phyloP scores from a whole-genome alignment of 2,329 filamentous ascomycete species.

The Colletotrichum sansevieriae region DNA sequence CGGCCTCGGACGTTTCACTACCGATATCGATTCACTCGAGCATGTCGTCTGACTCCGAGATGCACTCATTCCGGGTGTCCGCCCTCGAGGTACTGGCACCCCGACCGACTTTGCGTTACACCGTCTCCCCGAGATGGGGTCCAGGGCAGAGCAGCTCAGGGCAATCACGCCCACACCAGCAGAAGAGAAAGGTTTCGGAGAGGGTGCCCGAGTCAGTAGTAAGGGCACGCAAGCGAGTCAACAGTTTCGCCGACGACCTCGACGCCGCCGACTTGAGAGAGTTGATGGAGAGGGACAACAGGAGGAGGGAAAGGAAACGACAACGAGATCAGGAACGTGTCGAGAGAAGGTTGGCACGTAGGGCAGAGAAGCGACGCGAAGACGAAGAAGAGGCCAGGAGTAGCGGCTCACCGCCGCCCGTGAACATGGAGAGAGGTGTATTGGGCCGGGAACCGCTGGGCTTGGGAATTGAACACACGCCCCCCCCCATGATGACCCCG shows the following conservation, averaged over 20 bases:
- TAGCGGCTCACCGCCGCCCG: conserved; percentile 63
- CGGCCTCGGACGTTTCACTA: conserved; percentile 80
- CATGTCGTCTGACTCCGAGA: conserved; percentile 81
- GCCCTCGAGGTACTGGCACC: conserved; percentile 86
- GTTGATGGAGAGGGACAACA: conserved; percentile 89
- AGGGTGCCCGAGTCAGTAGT: conserved; percentile 69
- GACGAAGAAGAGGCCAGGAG: conserved; percentile 68
- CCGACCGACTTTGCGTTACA: conserved; percentile 84
- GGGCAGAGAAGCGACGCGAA: conserved; percentile 75
- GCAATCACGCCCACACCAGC: conserved; percentile 60
- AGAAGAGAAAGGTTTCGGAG: conserved; percentile 65
- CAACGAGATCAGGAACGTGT: conserved; percentile 75
- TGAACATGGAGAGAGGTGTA: conserved; percentile 71
- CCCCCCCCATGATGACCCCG: conserved; percentile 69
- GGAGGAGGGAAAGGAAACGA: conserved; percentile 81
- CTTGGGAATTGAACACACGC: conserved; percentile 63
- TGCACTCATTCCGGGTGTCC: conserved; percentile 83
- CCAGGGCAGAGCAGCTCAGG: conserved; percentile 57
- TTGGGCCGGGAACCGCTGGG: conserved; percentile 69
- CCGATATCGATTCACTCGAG: conserved; percentile 82
- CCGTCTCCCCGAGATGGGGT: conserved; percentile 72
- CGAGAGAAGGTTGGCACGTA: conserved; percentile 73
- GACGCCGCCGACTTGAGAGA: conserved; percentile 87
- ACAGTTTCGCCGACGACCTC: conserved; percentile 85
- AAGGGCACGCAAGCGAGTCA: conserved; percentile 72